phyloP scores from a whole-genome alignment of 164 flowering plant species.

The Litsea cubeba region DNA sequence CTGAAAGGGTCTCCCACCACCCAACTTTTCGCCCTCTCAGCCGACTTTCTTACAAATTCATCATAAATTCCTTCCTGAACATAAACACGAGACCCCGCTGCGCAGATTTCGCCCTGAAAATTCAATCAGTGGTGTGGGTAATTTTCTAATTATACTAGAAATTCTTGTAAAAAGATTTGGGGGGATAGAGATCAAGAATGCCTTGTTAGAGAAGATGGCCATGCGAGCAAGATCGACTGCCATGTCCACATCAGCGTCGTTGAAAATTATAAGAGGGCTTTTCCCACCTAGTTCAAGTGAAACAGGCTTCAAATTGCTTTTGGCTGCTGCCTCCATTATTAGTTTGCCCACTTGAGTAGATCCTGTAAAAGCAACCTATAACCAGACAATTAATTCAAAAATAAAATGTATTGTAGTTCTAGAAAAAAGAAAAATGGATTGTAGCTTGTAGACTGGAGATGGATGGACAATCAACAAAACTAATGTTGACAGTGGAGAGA shows the following conservation, averaged over 20 bases:
- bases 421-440: neutral
- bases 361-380: conserved; percentile 76
- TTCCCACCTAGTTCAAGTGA: conserved; percentile 88
- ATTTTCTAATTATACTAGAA: neutral
- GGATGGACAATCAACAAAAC: neutral
- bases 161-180: neutral
- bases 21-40: conserved; percentile 52
- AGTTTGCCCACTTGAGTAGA: conserved; percentile 69
- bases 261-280: conserved; percentile 72
- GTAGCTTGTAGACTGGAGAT: neutral
- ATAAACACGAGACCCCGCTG: conserved; percentile 63
- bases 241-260: conserved; percentile 69
- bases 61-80: conserved; percentile 92
- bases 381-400: neutral
- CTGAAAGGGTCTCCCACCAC: conserved; percentile 89
- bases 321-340: conserved; percentile 71
- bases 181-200: neutral
- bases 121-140: neutral
- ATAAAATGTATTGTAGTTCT: neutral
- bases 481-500: neutral
- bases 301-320: conserved; percentile 69
- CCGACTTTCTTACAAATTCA: conserved; percentile 43
- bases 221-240: conserved; percentile 57
- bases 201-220: conserved; percentile 58
- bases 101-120: conserved; percentile 79